Conservation (phyloP, 2,329 filamentous ascomycete genomes). For the Trichoderma atroviride region DNA sequence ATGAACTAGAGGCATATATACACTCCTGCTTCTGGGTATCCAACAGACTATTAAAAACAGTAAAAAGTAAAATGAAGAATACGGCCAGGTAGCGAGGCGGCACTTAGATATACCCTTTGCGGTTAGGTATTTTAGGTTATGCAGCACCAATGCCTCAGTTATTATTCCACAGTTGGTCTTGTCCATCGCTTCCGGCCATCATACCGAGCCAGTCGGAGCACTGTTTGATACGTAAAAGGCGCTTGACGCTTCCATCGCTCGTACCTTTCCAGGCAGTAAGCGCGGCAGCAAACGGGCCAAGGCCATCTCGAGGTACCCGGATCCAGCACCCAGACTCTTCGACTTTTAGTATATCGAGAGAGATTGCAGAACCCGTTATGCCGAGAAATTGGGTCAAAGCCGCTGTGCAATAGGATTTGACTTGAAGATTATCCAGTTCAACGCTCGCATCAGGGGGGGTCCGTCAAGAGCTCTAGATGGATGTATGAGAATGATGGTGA, state of each 20-base stretch:
- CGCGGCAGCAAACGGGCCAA: conserved; percentile 63
- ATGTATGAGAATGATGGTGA: conserved; percentile 59
- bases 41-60: conserved; percentile 29
- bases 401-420: conserved; percentile 63
- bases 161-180: conserved; percentile 51
- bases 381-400: conserved; percentile 73
- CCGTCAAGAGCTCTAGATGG: conserved; percentile 53
- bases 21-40: conserved; percentile 10
- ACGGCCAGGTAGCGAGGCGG: conserved; percentile 2
- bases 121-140: conserved; percentile 18
- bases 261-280: conserved; percentile 65
- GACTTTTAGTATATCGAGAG: conserved; percentile 70
- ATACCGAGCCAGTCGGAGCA: conserved; percentile 67
- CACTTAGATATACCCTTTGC: conserved; percentile 27
- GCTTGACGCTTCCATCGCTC: conserved; percentile 46
- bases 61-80: conserved; percentile 28
- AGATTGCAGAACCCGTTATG: conserved; percentile 65
- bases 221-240: conserved; percentile 57
- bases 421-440: conserved; percentile 62
- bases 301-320: conserved; percentile 63
- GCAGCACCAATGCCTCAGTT: conserved; percentile 36
- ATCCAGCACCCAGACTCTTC: conserved; percentile 62
- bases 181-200: conserved; percentile 54
- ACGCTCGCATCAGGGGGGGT: conserved; percentile 30
- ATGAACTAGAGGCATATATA: conserved; percentile 25